These are phyloP conservation scores for Pterocarpus santalinus DNA, from an alignment of 306 rosid genomes.

Conservation along the genomic window DNA sequence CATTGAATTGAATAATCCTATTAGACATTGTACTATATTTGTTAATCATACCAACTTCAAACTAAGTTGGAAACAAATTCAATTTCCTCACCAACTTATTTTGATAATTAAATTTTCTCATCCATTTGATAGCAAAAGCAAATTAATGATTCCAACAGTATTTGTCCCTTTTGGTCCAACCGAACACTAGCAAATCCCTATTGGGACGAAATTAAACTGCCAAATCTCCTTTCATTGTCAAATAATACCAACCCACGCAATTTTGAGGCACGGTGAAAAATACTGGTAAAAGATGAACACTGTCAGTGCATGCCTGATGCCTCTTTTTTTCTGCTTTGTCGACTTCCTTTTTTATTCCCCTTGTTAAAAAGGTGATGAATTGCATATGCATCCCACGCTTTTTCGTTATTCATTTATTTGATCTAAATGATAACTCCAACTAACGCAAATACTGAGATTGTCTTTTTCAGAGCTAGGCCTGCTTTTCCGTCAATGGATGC, in stretches of 20 bases:
- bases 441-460: constrained; percentile 11
- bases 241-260: neutral
- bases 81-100: neutral
- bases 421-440: neutral
- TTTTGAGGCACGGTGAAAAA: neutral
- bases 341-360: neutral
- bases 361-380: neutral
- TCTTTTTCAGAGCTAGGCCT: constrained; percentile 21
- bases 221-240: constrained; percentile 6
- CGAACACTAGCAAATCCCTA: neutral
- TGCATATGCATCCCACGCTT: too few relatives aligned
- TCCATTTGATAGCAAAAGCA: neutral
- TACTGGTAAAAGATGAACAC: neutral
- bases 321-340: neutral
- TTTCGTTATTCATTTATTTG: too few relatives aligned
- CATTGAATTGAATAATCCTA: neutral
- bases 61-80: neutral
- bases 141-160: neutral
- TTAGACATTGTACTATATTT: neutral
- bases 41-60: neutral
- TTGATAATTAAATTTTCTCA: neutral
- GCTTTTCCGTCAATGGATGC: constrained; percentile 7
- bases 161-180: constrained; percentile 33
- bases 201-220: constrained; percentile 19
- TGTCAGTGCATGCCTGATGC: neutral